Evolutionary conservation across 2,329 filamentous ascomycete species (phyloP).

Genomic region (Sporothrix humicola): DNA sequence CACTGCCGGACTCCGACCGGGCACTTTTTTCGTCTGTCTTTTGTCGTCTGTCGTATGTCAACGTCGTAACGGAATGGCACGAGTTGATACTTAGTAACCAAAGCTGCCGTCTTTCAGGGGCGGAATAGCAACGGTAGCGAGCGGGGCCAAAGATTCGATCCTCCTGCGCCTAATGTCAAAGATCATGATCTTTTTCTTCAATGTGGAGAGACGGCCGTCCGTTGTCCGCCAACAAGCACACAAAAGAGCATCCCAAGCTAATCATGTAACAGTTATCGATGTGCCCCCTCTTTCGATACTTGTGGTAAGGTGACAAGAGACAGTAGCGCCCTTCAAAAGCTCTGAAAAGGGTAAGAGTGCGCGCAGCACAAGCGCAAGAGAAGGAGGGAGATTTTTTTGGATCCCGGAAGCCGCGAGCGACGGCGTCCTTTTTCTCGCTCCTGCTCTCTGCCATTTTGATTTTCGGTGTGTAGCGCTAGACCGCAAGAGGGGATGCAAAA

Average conservation of each 20-base stretch:
- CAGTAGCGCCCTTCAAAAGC: too few species aligned
- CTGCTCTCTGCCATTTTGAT: too few species aligned
- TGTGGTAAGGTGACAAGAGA: background rate
- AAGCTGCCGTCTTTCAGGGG: background rate
- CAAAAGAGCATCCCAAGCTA: background rate
- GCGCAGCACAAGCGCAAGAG: background rate
- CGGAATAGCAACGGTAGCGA: background rate
- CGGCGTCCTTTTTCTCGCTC: slow-evolving; percentile 15
- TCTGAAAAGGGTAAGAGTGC: slow-evolving; percentile 12
- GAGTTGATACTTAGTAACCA: background rate
- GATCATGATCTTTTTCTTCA: slow-evolving; percentile 11
- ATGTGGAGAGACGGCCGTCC: background rate
- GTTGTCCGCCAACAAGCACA: background rate
- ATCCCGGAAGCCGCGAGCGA: slow-evolving; percentile 25
- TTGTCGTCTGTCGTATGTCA: background rate
- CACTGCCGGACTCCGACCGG: slow-evolving; percentile 19
- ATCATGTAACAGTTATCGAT: slow-evolving; percentile 1
- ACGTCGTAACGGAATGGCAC: background rate
- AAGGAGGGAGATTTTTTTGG: background rate
- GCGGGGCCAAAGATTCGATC: background rate
- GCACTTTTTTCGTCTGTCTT: background rate
- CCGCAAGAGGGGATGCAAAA: slow-evolving; percentile 15
- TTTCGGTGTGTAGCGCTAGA: background rate
- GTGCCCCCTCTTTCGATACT: background rate
- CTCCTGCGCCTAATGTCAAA: background rate